phyloP scores from a whole-genome alignment of 2,329 filamentous ascomycete genomes.

The Ophiocordyceps polyrhachis-furcata region DNA sequence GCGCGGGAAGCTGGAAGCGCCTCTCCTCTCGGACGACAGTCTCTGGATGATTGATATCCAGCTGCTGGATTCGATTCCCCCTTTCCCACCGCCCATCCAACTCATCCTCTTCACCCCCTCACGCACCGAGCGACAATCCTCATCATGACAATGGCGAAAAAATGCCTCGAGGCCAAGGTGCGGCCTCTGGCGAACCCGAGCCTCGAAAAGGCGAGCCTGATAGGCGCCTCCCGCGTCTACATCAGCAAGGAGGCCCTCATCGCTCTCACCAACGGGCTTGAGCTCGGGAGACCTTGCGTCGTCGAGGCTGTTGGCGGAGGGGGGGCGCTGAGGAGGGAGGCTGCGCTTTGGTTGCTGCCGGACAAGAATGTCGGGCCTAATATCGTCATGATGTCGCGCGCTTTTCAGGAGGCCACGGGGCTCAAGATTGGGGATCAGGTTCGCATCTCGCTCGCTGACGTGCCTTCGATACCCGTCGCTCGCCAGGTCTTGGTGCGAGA shows the following conservation, averaged over 20 bases:
- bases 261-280: constrained; percentile 22
- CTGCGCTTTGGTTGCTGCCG: constrained; percentile 29
- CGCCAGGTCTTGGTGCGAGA: constrained; percentile 42
- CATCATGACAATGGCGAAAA: constrained; percentile 12
- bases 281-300: constrained; percentile 23
- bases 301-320: constrained; percentile 13
- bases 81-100: neutral
- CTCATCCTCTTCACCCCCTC: neutral
- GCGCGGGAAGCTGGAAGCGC: neutral
- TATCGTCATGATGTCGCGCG: constrained; percentile 53
- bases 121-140: neutral
- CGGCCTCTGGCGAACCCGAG: constrained; percentile 22
- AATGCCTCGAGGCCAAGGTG: constrained; percentile 20
- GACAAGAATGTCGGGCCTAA: constrained; percentile 46
- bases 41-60: neutral
- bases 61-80: neutral
- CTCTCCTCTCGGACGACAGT: neutral
- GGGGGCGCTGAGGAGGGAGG: constrained; percentile 19
- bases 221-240: constrained; percentile 27
- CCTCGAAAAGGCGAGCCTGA: constrained; percentile 21
- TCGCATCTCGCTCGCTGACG: constrained; percentile 36
- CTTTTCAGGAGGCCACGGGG: constrained; percentile 52
- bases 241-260: constrained; percentile 28
- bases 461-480: constrained; percentile 27
- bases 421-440: constrained; percentile 53